Conservation (phyloP, 2,329 filamentous ascomycete genomes). For the Trichoderma afroharzianum region DNA sequence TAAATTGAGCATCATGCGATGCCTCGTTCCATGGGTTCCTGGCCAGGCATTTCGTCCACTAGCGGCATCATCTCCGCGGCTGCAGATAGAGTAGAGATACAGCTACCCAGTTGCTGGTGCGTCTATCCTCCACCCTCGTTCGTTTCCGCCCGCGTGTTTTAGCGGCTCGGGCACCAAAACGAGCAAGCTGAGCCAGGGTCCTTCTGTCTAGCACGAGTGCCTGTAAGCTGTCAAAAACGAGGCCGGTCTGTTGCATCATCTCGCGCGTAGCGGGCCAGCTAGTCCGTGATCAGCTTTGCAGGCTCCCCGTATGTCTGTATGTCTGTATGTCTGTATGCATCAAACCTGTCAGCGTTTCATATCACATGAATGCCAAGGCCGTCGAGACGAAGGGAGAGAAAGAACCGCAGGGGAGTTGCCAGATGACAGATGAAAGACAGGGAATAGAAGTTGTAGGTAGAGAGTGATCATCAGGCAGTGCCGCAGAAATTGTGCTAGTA, state of each 20-base stretch:
- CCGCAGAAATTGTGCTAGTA: not conserved
- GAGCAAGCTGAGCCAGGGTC: not conserved
- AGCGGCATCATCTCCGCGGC: not conserved
- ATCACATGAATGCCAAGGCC: not conserved
- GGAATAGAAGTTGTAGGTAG: not conserved
- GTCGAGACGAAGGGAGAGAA: not conserved
- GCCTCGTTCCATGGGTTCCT: not conserved
- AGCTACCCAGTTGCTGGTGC: not conserved
- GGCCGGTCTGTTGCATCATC: conserved; percentile 3
- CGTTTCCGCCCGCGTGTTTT: not conserved
- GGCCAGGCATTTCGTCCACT: not conserved
- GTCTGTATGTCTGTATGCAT: not conserved
- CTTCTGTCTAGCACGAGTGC: not conserved
- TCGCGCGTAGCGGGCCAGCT: conserved; percentile 8
- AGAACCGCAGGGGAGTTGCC: not conserved
- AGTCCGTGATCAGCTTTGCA: not conserved
- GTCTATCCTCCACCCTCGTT: not conserved
- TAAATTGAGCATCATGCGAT: not conserved
- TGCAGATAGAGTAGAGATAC: not conserved
- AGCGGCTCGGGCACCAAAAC: not conserved
- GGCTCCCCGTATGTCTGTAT: not conserved
- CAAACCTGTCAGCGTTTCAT: not conserved
- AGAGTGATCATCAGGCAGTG: not conserved
- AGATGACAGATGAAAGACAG: not conserved
- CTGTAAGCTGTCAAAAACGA: conserved; percentile 3